Base-by-base conservation (phyloP, 78 protist species). In the Dictyostelium intermedium region DNA sequence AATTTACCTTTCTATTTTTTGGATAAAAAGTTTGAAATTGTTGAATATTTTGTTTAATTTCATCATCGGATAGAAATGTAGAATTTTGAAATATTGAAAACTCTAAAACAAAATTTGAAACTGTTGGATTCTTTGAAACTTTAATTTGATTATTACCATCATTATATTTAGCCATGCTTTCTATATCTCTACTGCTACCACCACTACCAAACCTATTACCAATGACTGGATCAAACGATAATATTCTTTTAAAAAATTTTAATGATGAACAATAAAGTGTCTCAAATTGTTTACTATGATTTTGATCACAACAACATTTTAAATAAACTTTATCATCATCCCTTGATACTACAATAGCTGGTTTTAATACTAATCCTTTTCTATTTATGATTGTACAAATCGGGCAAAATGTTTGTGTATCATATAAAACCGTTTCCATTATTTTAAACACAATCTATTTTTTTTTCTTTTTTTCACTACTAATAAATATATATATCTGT, bases 401-500 rank as follows among this genome's bases (percentile, higher is more conserved):
- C 32, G 93, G 82, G 45, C 93, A 89, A 89, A 66, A 89, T 30
- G 93, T 89, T 80, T 89, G 70, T 2, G 93, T 89, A 23, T 60
- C 34, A 35, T 89, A 89, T 79, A 89, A 81, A 20, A 81, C 23
- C 16, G 60, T 39, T 43, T 37, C 83, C 77, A 70, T 61, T 20
- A 20, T 20, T n/a, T 61, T 20, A 61, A 0, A 6, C n/a, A 2
- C n/a, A 16, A 53, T 39, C 4, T 39, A 39, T 39, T 39, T 47
- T 47, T 47, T 47, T 10, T 45, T 45, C 7, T 45, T 45, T 10
- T 45, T 45, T 45, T 16, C 13, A n/a, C n/a, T n/a, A n/a, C n/a
- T n/a, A n/a, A n/a, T n/a, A n/a, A n/a, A n/a, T n/a, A n/a, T n/a
- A n/a, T n/a, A n/a, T n/a, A n/a, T n/a, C n/a, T n/a, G n/a, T n/a